Evolutionary conservation across 1,284 basidiomycete genomes (phyloP), one percentile per base, ranked within the genome.

Genomic region (Vanrija sp.): DNA sequence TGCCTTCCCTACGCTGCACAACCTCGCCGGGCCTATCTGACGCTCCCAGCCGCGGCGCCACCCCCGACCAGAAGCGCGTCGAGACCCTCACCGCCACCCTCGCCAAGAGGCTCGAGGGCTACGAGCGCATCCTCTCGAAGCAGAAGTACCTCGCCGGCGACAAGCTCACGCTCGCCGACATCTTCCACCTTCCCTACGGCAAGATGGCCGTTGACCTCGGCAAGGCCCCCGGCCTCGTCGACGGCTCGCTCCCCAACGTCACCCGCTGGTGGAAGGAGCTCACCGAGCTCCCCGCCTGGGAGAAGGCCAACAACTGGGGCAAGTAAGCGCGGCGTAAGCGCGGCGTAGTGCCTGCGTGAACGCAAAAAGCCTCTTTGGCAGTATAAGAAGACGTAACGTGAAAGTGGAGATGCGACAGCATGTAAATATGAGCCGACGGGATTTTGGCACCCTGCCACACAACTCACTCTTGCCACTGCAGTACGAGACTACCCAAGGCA

Each of bases 71-170:
- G n/a, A 62, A 37, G 6, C 58, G 59, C 1, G 75, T 77, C 23
- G 61, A 76, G 14, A 60, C 64, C 6, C 61, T 71, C 15, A 65
- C 74, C 22, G 56, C 47, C 0, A 62, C 52, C 0, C 68, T 83
- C 9, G 64, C 73, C 5, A 54, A 44, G 8, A 80, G 78, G 53
- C 71, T 84, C 24, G 71, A 79, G 27, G 81, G 68, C 0, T 83
- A 83, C 62, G 81, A 84, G 56, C 57, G 52, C 5, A 79, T 84
- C 47, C 69, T 84, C 22, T 64, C 72, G 46, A 83, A 81, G 67
- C 77, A 80, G 50, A 79, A 77, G 57, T 83, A 80, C 59, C 59
- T 83, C n/a, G 80, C 77, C 24, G 82, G 82, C 3, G 67, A 83
- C 55, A 78, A 73, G 42, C 27, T 82, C 15, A 81, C 81, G 6